phyloP scores from a whole-genome alignment of 2,329 filamentous ascomycete species.

The Decorospora gaudefroyi region DNA sequence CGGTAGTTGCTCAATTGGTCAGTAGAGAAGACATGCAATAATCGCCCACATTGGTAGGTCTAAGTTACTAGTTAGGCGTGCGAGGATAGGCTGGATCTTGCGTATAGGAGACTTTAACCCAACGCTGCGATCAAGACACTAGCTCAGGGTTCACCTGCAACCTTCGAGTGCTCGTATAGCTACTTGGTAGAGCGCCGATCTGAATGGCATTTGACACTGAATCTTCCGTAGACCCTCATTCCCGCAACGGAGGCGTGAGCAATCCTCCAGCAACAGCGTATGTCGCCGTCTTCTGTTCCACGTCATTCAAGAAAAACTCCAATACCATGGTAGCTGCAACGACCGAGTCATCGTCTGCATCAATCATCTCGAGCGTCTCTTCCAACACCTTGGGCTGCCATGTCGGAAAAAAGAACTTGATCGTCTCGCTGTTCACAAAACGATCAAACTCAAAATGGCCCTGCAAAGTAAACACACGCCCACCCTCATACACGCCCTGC shows the following conservation, averaged over 20 bases:
- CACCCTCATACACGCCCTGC: conserved; percentile 49
- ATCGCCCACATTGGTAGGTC: no score
- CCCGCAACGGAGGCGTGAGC: conserved; percentile 25
- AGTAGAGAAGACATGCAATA: no score
- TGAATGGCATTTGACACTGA: no score
- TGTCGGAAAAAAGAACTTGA: conserved; percentile 44
- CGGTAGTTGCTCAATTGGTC: no score
- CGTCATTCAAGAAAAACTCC: conserved; percentile 38
- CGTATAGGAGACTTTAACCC: no score
- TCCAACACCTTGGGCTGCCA: conserved; percentile 29
- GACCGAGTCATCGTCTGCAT: conserved; percentile 37
- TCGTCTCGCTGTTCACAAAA: conserved; percentile 48
- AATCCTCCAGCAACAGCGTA: conserved; percentile 19
- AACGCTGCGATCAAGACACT: no score
- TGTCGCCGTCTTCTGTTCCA: not conserved
- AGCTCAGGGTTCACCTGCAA: no score
- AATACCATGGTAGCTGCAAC: conserved; percentile 41
- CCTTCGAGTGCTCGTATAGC: no score
- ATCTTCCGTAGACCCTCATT: no score
- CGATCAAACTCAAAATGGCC: conserved; percentile 54
- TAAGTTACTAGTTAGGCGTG: no score
- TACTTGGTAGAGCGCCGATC: no score
- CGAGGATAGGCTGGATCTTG: no score
- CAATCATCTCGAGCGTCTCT: conserved; percentile 25
- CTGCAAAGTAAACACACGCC: conserved; percentile 50